Percentiles rank a stretch among this genome's conserved stretches.
These are phyloP conservation scores for Coprinopsis sp. DNA, from an alignment of 768 basidiomycete genomes.

Conservation along the genomic window DNA sequence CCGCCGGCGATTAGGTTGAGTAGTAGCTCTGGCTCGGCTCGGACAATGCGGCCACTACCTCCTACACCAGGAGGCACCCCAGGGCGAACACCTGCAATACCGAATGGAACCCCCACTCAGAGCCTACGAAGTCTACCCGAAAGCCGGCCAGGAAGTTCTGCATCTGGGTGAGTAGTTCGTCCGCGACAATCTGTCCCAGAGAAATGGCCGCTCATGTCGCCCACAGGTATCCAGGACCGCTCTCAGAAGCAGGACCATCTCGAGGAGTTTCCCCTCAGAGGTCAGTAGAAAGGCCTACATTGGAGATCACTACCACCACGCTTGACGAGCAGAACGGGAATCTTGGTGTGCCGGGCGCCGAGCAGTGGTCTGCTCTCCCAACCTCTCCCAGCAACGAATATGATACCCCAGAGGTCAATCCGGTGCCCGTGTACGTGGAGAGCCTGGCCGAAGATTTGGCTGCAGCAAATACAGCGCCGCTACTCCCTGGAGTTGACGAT, in stretches of 20 bases:
- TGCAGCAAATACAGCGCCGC: too few relatives aligned
- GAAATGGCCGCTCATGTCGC: neutral
- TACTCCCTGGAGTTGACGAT: too few relatives aligned
- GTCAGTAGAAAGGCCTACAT: slow-evolving; percentile 3
- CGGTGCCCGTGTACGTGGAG: too few relatives aligned
- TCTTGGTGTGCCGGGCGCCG: too few relatives aligned
- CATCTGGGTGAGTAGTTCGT: neutral
- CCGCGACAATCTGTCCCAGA: neutral
- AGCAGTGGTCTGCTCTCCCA: too few relatives aligned
- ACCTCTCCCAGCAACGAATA: too few relatives aligned
- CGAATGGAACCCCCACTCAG: neutral
- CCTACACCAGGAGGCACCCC: slow-evolving; percentile 5
- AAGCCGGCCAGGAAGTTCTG: neutral
- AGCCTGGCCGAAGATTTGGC: too few relatives aligned
- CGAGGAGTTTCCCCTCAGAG: neutral
- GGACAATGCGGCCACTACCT: slow-evolving; percentile 6
- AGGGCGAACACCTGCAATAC: slow-evolving; percentile 3
- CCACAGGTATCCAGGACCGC: neutral
- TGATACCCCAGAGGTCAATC: too few relatives aligned
- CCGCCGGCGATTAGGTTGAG: neutral
- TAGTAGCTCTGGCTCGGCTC: neutral
- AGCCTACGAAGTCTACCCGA: neutral
- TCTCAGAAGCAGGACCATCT: neutral
- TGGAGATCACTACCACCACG: slow-evolving; percentile 6
- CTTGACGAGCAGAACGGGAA: neutral